Evolutionary conservation across 495 filamentous ascomycete species (phyloP), one percentile per base, ranked within the genome.

Genomic region (Aspergillus bridgeri): DNA sequence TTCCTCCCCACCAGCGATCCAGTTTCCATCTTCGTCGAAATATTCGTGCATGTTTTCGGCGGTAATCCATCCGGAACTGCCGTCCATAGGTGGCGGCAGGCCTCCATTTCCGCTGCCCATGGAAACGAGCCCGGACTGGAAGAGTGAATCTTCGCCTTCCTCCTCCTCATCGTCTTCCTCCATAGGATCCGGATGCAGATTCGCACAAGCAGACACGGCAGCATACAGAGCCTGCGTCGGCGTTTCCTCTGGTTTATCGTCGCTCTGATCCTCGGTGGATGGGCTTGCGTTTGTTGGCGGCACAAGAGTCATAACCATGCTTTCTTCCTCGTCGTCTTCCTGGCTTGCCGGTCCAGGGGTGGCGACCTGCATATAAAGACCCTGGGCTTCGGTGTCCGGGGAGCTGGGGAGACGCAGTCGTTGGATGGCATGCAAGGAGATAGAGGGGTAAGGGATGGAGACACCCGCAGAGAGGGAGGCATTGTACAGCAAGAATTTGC

Each of bases 31-130:
- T 67, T 82, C 85, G 63, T 87, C 85, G 66, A 86, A 80, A 61
- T 79, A 96, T 65, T 96, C 84, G 51, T 87, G 80, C 68, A 96
- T 89, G 71, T 98, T 98, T 53, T 97, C 94, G 15, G 91, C 88
- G 18, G 94, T 98, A 60, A 98, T 97, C 94, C 94, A 98, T 3
- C 92, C 92, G 0, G 84, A 85, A 65, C 91, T 93, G 11, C 93
- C 91, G 1, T 89, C 89, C 69, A 94, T 81, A 4, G 89, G 85
- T 13, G 89, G 86, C 43, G 89, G 89, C 29, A 93, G 62, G 42
- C 81, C 83, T 5, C 84, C 82, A 59, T 78, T 73, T 33, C 56
- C 57, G 22, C 65, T 66, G 6, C 65, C 73, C 27, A 59, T 48
- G 6, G 61, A 44, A 13, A 75, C 67, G 50, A 72, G 46, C 13